Base-by-base conservation (phyloP, 2,329 filamentous ascomycete genomes). In the Chaetomium sp. region DNA sequence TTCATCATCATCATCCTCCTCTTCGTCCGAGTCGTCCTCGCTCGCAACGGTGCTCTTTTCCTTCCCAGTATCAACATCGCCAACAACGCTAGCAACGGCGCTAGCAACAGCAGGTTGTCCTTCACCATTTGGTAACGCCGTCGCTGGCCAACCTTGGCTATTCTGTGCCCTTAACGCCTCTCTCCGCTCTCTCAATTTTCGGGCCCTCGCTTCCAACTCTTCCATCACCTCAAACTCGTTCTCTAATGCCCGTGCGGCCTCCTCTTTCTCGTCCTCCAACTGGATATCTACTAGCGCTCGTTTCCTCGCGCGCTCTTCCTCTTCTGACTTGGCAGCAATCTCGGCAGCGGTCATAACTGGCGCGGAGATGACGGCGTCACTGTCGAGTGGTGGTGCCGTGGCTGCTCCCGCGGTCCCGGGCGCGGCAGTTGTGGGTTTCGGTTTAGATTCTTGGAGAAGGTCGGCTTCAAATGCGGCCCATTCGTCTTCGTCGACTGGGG, bases 401-500 rank as follows among this genome's bases (percentile, higher is more conserved):
- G 57, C 57, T 11, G 55, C 45, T 2, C 52, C 46, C 7, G n/a
- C n/a, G n/a, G n/a, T n/a, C n/a, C n/a, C n/a, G n/a, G 57, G 45
- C 3, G 60, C 49, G 37, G 57, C 51, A n/a, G 59, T 40, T 11
- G 36, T 52, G 35, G 57, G 62, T 35, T n/a, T 46, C 5, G 61
- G 61, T 12, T 58, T 43, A 35, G 59, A 57, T 11, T 84, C 86
- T 54, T 95, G 84, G 53, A 71, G 58, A 4, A 71, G 63, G 9
- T 95, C 89, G 2, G 88, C 87, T 68, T 96, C 87, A 67, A 95
- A 95, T 7, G 89, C 88, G 1, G 88, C 87, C 88, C 88, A 94
- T 70, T 94, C 88, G 53, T 86, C 82, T 66, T 95, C 89, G 67
- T 91, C 84, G 7, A 89, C 72, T 6, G 67, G 61, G 14, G 61